These are phyloP conservation scores for Paecilomyces sp. DNA, from an alignment of 2,329 filamentous ascomycete genomes.

Conservation along the genomic window DNA sequence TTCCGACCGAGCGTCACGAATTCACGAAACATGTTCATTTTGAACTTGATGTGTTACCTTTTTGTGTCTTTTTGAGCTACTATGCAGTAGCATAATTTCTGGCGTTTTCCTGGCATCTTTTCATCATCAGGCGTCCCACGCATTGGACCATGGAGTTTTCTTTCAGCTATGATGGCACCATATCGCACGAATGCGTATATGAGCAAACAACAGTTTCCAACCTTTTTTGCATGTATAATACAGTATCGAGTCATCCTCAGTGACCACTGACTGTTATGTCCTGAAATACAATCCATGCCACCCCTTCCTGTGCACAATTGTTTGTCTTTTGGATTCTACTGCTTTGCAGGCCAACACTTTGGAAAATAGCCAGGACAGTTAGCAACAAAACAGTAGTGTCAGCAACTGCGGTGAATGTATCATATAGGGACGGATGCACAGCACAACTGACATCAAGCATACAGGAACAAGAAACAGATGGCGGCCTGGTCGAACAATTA, in stretches of 20 bases:
- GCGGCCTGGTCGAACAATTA: not conserved
- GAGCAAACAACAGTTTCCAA: not conserved
- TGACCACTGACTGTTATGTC: not conserved
- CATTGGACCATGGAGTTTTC: not conserved
- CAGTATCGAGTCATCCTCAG: not conserved
- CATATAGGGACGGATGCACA: not conserved
- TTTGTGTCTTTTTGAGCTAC: not conserved
- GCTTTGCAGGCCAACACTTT: no score
- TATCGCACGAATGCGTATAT: not conserved
- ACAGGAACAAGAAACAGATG: not conserved
- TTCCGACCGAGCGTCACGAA: not conserved
- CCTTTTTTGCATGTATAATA: not conserved
- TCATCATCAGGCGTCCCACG: not conserved
- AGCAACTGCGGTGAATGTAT: not conserved
- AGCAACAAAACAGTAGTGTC: no score
- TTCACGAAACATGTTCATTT: not conserved
- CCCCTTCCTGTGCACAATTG: not conserved
- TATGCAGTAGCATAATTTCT: not conserved
- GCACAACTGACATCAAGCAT: not conserved
- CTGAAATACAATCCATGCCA: not conserved
- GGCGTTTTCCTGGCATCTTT: not conserved
- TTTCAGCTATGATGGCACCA: not conserved
- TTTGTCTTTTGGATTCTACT: no score
- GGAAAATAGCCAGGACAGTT: no score
- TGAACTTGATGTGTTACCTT: not conserved